A percentile compares a stretch with the other conserved stretches of the same genome.
These are phyloP conservation scores for Arthrinium phaeospermum DNA, from an alignment of 2,329 filamentous ascomycete species.

Conservation along the genomic window DNA sequence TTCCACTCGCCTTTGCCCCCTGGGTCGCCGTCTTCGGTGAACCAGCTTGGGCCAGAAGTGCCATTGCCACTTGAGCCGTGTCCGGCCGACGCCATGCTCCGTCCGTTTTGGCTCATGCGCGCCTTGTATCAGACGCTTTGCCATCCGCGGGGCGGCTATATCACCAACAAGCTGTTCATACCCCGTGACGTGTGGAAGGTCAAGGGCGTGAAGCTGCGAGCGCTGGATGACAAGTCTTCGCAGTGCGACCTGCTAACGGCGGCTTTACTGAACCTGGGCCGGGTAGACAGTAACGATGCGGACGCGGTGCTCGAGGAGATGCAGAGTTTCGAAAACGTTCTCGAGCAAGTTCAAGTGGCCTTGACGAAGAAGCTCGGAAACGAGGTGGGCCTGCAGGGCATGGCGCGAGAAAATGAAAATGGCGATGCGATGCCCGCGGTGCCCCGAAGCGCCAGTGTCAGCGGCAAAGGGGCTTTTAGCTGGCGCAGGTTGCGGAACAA, in stretches of 20 bases:
- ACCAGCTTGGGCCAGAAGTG: conserved; percentile 64
- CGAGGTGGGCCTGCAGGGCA: conserved; percentile 83
- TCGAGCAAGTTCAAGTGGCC: conserved; percentile 82
- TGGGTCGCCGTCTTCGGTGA: conserved; percentile 67
- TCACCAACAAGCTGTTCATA: conserved; percentile 90
- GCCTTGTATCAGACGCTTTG: conserved; percentile 90
- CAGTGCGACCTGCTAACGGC: conserved; percentile 92
- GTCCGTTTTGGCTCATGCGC: conserved; percentile 98
- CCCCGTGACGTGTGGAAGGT: conserved; percentile 93
- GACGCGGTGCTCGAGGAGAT: conserved; percentile 94
- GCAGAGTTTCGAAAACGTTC: conserved; percentile 82
- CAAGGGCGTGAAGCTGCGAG: conserved; percentile 90
- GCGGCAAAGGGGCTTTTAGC: conserved; percentile 80
- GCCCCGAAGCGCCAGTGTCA: conserved; percentile 64
- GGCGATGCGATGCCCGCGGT: conserved; percentile 42
- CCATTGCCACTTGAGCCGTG: conserved; percentile 88
- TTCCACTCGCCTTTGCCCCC: conserved; percentile 70
- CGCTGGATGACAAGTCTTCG: conserved; percentile 89
- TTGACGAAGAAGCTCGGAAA: conserved; percentile 86
- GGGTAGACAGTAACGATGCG: conserved; percentile 87
- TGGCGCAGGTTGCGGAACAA: conserved; percentile 92
- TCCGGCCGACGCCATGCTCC: conserved; percentile 84
- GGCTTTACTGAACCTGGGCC: conserved; percentile 80
- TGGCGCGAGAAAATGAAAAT: conserved; percentile 51
- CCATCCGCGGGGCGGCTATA: conserved; percentile 88